Percentiles rank a stretch among this genome's conserved stretches.
These are phyloP conservation scores for Colletotrichum sojae DNA, from an alignment of 2,329 filamentous ascomycete genomes.

Conservation along the genomic window DNA sequence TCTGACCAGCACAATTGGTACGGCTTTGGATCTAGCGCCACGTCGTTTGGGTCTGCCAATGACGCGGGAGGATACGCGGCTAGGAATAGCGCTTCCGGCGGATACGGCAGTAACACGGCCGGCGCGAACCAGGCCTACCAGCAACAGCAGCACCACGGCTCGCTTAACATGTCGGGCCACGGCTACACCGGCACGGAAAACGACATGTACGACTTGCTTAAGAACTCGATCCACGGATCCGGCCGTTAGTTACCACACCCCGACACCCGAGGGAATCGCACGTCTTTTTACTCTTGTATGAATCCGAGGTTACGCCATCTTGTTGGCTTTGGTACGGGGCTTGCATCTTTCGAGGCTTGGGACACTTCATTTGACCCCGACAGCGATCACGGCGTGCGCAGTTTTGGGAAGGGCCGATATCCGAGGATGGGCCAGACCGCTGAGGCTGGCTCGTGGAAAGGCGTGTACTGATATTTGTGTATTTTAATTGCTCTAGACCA, in stretches of 20 bases:
- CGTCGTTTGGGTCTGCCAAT: slow-evolving; percentile 23
- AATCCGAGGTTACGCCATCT: too few relatives aligned
- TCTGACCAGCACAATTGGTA: slow-evolving; percentile 37
- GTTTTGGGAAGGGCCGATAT: too few relatives aligned
- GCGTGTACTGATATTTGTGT: neutral
- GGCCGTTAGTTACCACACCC: slow-evolving; percentile 2
- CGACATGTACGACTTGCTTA: slow-evolving; percentile 37
- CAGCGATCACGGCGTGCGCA: too few relatives aligned
- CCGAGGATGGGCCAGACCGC: too few relatives aligned
- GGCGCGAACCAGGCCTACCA: slow-evolving; percentile 27
- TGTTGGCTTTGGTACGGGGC: too few relatives aligned
- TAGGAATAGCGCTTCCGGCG: slow-evolving; percentile 12
- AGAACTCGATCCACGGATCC: slow-evolving; percentile 28
- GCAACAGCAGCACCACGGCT: slow-evolving; percentile 33
- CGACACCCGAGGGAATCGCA: neutral
- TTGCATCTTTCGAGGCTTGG: too few relatives aligned
- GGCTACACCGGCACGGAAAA: slow-evolving; percentile 19
- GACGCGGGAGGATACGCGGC: slow-evolving; percentile 21
- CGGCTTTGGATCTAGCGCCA: slow-evolving; percentile 22
- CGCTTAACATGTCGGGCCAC: slow-evolving; percentile 21
- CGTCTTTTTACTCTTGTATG: too few relatives aligned
- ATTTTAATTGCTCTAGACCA: neutral
- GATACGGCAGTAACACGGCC: slow-evolving; percentile 13
- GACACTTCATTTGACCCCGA: too few relatives aligned
- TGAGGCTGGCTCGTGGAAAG: too few relatives aligned